Evolutionary conservation across 345 rosid species (phyloP).

Genomic region (Eucalyptus grandis): DNA sequence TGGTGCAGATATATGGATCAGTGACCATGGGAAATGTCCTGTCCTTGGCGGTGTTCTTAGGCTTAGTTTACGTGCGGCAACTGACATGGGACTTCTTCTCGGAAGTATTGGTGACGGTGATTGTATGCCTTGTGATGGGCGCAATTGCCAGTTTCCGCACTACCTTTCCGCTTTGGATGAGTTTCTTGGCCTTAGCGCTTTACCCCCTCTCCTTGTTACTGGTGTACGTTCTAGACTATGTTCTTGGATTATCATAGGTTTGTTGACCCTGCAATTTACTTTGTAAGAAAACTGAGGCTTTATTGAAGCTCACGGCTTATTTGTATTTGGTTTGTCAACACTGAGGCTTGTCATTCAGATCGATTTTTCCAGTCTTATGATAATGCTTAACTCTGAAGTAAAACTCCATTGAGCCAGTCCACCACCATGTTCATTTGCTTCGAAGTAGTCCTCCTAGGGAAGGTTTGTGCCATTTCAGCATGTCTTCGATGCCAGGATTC

Average conservation of each 20-base stretch:
- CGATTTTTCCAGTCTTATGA: neutral
- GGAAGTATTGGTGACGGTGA: slow-evolving; percentile 21
- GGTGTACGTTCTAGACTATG: slow-evolving; percentile 36
- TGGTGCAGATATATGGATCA: slow-evolving; percentile 36
- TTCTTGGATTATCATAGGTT: slow-evolving; percentile 27
- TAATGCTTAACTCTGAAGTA: neutral
- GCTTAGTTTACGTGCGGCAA: slow-evolving; percentile 29
- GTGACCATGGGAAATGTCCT: slow-evolving; percentile 40
- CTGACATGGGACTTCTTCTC: slow-evolving; percentile 44
- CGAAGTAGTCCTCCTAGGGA: neutral
- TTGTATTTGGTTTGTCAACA: neutral
- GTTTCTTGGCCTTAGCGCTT: slow-evolving; percentile 19
- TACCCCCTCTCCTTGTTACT: slow-evolving; percentile 35
- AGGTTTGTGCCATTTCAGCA: neutral
- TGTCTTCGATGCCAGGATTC: neutral
- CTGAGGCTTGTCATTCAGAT: neutral
- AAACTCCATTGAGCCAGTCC: neutral
- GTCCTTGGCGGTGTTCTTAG: slow-evolving; percentile 30
- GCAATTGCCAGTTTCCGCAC: slow-evolving; percentile 28
- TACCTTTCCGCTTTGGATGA: slow-evolving; percentile 40
- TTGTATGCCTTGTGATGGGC: slow-evolving; percentile 33
- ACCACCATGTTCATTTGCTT: neutral
- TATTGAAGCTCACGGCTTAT: neutral
- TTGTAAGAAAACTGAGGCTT: neutral
- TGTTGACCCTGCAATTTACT: neutral